A percentile compares a stretch with the other conserved stretches of the same genome.
Evolutionary conservation across 2,329 filamentous ascomycete species (phyloP).

Genomic region (Diaporthe vexans): DNA sequence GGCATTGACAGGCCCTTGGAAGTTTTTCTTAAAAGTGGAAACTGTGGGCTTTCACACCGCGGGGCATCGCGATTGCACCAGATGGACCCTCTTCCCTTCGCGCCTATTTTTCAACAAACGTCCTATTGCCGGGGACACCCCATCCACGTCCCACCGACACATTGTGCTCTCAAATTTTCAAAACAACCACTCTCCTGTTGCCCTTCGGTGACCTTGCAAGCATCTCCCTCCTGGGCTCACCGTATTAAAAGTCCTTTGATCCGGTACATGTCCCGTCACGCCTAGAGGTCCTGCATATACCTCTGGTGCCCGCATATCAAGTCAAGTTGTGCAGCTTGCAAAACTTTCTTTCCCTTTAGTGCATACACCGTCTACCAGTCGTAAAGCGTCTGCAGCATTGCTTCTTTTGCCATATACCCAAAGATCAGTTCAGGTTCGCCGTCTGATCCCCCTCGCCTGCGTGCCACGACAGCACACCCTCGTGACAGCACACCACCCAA

Average conservation of each 20-base stretch:
- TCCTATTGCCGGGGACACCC: slow-evolving; percentile 37
- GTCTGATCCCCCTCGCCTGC: slow-evolving; percentile 35
- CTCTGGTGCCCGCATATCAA: slow-evolving; percentile 26
- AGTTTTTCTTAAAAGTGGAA: slow-evolving; percentile 41
- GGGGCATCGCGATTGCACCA: slow-evolving; percentile 35
- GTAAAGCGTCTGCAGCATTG: slow-evolving; percentile 33
- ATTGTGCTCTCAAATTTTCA: slow-evolving; percentile 36
- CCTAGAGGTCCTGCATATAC: slow-evolving; percentile 16
- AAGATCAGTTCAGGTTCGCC: slow-evolving; percentile 38
- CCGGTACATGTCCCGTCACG: slow-evolving; percentile 19
- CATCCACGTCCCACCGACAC: slow-evolving; percentile 34
- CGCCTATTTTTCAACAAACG: slow-evolving; percentile 33
- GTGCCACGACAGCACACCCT: slow-evolving; percentile 42
- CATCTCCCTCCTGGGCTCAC: slow-evolving; percentile 37
- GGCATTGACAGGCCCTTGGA: slow-evolving; percentile 42
- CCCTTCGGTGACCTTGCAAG: slow-evolving; percentile 31
- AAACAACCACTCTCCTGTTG: slow-evolving; percentile 18
- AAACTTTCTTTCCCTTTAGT: slow-evolving; percentile 31
- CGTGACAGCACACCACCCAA: slow-evolving; percentile 38
- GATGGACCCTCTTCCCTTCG: slow-evolving; percentile 41
- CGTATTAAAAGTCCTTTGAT: slow-evolving; percentile 30
- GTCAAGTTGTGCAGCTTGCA: slow-evolving; percentile 27
- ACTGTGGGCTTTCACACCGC: slow-evolving; percentile 39
- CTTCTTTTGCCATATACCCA: slow-evolving; percentile 39
- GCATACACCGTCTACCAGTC: slow-evolving; percentile 36